Evolutionary conservation across 208 protist genomes (phyloP).

Genomic region (Leishmania martiniquensis): DNA sequence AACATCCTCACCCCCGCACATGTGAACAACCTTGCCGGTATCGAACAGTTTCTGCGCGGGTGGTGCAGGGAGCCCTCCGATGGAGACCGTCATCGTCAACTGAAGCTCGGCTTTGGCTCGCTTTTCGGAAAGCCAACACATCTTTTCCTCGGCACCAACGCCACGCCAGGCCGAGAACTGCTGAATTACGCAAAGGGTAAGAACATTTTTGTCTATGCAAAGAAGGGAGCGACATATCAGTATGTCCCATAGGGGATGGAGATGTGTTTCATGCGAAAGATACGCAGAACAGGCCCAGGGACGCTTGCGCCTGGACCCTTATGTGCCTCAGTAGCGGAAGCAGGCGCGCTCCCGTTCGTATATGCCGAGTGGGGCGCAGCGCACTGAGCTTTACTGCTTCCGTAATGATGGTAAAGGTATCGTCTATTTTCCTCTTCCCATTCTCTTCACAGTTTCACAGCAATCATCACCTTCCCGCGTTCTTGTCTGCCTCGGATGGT

Average conservation of each 20-base stretch:
- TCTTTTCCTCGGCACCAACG: slow-evolving; percentile 78
- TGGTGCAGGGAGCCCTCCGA: slow-evolving; percentile 67
- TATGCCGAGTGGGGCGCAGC: background rate
- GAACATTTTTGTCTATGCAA: slow-evolving; percentile 85
- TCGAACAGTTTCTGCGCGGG: slow-evolving; percentile 63
- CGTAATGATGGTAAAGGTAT: background rate
- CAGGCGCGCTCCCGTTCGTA: background rate
- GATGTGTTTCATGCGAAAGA: background rate
- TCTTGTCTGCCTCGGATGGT: background rate
- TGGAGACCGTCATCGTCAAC: slow-evolving; percentile 78
- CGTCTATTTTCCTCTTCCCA: background rate
- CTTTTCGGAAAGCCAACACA: slow-evolving; percentile 61
- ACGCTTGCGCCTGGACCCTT: background rate
- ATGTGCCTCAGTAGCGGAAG: background rate
- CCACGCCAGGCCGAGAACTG: slow-evolving; percentile 67
- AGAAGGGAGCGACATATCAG: slow-evolving; percentile 65
- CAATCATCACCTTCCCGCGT: background rate
- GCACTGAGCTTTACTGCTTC: background rate
- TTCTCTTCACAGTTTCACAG: slow-evolving; percentile 12
- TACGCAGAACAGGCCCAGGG: background rate
- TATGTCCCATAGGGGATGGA: slow-evolving; percentile 55
- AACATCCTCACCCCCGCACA: slow-evolving; percentile 54
- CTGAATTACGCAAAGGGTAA: slow-evolving; percentile 82
- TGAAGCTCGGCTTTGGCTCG: slow-evolving; percentile 64
- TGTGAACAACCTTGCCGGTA: slow-evolving; percentile 71